Evolutionary conservation across 768 basidiomycete species (phyloP), one percentile per base, ranked within the genome.

Genomic region (Hypholoma sublateritium): DNA sequence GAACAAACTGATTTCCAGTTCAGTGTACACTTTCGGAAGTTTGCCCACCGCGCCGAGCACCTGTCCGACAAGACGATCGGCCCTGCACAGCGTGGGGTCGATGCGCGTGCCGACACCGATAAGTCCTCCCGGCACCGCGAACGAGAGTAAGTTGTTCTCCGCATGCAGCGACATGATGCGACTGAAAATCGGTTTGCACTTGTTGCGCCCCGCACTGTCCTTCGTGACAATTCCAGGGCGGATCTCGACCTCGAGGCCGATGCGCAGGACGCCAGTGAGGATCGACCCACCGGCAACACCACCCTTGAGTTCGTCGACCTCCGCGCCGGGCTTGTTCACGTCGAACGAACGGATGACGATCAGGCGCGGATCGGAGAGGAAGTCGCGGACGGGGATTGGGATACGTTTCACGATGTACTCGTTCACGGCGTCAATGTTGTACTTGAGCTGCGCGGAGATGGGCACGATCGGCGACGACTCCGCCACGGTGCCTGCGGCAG

Each of bases 301-400:
- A 57, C 96, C 96, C 75, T 98, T 96, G 58, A 98, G 82, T 42
- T 99, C 97, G 64, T 96, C 90, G 3, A 98, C 95, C 68, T 95
- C 94, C 3, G 95, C 87, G 69, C 96, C 97, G 11, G 97, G 97
- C 74, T 97, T 98, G 83, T 99, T 99, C 71, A 99, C 96, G 71
- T 99, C 97, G 75, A 98, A 99, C 17, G 95, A 97, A 62, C 96
- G 93, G 73, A 99, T 99, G 70, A 98, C 95, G 70, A 98, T 98
- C 62, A 99, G 87, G 34, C 89, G 87, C 0, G 97, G 94, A 59
- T 91, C 87, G 25, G 93, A 88, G 34, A 86, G 81, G 74, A 98
- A 99, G 79, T 98, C 91, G 57, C 96, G 92, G 35, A 87, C 76
- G 45, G 96, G 97, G 48, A 98, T 91, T 16, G 97, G 94, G 65